Evolutionary conservation across 2,329 filamentous ascomycete species (phyloP), one percentile per base, ranked within the genome.

Genomic region (Metarhizium rileyi): DNA sequence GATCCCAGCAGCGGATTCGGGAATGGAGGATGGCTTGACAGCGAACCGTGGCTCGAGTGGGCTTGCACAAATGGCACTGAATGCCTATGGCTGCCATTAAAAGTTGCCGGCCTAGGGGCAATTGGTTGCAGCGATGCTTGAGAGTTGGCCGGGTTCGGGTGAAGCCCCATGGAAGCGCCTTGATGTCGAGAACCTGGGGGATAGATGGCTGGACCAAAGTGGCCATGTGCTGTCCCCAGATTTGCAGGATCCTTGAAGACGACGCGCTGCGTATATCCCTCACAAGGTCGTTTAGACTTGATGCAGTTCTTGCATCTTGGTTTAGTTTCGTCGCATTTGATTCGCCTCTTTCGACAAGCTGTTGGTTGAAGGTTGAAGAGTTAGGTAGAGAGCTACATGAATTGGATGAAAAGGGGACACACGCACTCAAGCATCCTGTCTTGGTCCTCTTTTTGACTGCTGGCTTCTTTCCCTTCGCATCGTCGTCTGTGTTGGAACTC

Each of bases 321-420:
- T 46, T 85, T 80, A 60, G 89, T 87, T 66, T 97, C 93, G 54
- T 93, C 93, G 66, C 93, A 98, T 69, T 97, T 98, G 68, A 98
- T 97, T 54, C 93, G 86, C 48, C 93, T 84, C 69, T 87, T 91
- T 55, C 93, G 86, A 69, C 93, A 98, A 51, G 93, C 87, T 90
- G 27, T 42, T 63, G 43, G 53, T 45, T 50, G 52, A 27, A 53
- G n/a, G 49, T 25, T 44, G 60, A 50, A 60, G 60, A 52, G 53
- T 52, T 48, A 23, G 36, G 25, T 10, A 23, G 22, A 46, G 42
- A 27, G 35, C 23, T 18, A 30, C 27, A 40, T 22, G 14, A 22
- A 14, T 12, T 18, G 14, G 14, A 16, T 22, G 30, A 45, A 43
- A 30, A 44, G 10, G 28, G 36, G 40, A 28, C 20, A n/a, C 49